Evolutionary conservation across 352 stramenopile genomes (phyloP), one percentile per base, ranked within the genome.

Genomic region (Thalassiosira hispida): DNA sequence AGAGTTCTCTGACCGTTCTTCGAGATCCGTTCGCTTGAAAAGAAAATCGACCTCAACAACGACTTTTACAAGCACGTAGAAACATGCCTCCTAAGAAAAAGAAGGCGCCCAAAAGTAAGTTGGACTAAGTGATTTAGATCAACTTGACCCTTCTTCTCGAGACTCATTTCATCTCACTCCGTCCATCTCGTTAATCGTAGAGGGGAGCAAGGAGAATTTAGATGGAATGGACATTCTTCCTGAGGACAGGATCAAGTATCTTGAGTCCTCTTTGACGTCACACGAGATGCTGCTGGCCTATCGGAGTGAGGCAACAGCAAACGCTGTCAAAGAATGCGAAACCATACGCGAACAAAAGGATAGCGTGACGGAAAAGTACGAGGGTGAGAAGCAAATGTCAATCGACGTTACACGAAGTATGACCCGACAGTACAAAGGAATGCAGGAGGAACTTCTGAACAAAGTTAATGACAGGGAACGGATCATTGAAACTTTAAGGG

Each of bases 391-490:
- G 38, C 47, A 88, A 85, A 90, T 97, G 64, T 97, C 94, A 11
- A 96, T 96, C 46, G 96, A 96, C 18, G 97, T 98, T 63, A 98
- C 94, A 35, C 88, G 95, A 57, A 95, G 98, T 77, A 98, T 98
- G 96, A 98, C 96, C 55, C 90, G 96, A 7, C 96, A 98, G 89
- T 98, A 98, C 87, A 98, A 98, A 85, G 96, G 94, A 67, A 98
- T 98, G 96, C 95, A 98, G 73, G 77, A 92, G 40, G 71, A 90
- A 12, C 73, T 91, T 20, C 35, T 90, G n/a, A 86, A 89, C 49
- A 90, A 91, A 71, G 94, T 95, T 53, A 93, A 94, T 25, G 72
- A 91, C 29, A 86, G 97, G 23, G 95, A 98, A 77, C 96, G 96
- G 62, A 94, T 93, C 49, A 98, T 98, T 82, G 92, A 95, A 31